Conservation (phyloP, 2,329 filamentous ascomycete genomes). For the Beauveria sp. region DNA sequence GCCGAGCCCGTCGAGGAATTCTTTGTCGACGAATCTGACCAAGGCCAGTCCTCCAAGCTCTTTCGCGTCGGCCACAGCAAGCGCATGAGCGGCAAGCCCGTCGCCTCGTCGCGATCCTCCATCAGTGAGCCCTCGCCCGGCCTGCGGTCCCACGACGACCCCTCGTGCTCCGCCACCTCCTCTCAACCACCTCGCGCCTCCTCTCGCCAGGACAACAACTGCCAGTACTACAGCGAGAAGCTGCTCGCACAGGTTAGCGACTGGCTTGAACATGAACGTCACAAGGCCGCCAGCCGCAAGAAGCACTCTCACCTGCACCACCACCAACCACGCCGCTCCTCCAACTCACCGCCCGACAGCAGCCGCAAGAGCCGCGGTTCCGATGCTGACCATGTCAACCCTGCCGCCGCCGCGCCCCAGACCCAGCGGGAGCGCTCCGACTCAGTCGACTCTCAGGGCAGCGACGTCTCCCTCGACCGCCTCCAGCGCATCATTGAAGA, state of each 20-base stretch:
- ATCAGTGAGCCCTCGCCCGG: slow-evolving; percentile 26
- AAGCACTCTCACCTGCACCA: slow-evolving; percentile 27
- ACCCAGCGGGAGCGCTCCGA: slow-evolving; percentile 31
- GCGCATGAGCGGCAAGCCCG: slow-evolving; percentile 27
- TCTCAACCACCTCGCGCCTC: slow-evolving; percentile 13
- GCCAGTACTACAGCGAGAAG: slow-evolving; percentile 40
- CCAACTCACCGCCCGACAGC: slow-evolving; percentile 26
- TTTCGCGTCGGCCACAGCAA: slow-evolving; percentile 26
- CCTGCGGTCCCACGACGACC: slow-evolving; percentile 22
- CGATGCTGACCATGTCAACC: slow-evolving; percentile 14
- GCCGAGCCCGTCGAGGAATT: slow-evolving; percentile 38
- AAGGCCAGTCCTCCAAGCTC: slow-evolving; percentile 20
- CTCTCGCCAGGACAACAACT: slow-evolving; percentile 24
- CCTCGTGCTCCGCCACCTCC: slow-evolving; percentile 3
- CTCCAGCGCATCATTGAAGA: slow-evolving; percentile 74
- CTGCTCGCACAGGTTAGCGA: slow-evolving; percentile 68
- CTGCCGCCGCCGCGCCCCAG: slow-evolving; percentile 8
- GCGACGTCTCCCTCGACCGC: slow-evolving; percentile 64
- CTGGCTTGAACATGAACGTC: slow-evolving; percentile 77
- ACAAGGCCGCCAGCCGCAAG: slow-evolving; percentile 47
- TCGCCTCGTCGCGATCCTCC: slow-evolving; percentile 38
- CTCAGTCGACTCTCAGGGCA: slow-evolving; percentile 59
- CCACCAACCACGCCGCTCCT: slow-evolving; percentile 31
- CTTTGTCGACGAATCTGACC: slow-evolving; percentile 24
- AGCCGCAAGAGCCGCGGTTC: neutral